These are phyloP conservation scores for Monosporascus cannonballus DNA, from an alignment of 2,329 filamentous ascomycete genomes.

Conservation along the genomic window DNA sequence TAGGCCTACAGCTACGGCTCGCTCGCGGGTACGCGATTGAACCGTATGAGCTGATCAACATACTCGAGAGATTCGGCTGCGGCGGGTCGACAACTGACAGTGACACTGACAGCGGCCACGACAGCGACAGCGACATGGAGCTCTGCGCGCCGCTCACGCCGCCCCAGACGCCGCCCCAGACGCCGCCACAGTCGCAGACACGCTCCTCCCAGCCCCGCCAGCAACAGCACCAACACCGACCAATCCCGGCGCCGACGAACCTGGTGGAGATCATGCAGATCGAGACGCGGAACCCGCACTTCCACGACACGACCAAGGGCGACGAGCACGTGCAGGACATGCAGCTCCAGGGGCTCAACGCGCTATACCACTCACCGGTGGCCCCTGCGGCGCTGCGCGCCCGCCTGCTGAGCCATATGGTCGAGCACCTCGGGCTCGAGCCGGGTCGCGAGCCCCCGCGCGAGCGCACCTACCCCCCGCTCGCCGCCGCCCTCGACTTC, in stretches of 20 bases:
- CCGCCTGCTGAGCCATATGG: conserved; percentile 3
- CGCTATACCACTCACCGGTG: conserved; percentile 20
- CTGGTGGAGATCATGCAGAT: conserved; percentile 23
- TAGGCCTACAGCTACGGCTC: conserved; percentile 26
- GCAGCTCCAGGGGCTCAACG: conserved; percentile 23
- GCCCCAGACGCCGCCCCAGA: neutral
- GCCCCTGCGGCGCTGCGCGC: conserved; percentile 2
- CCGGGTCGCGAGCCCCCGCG: neutral
- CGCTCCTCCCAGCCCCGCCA: neutral
- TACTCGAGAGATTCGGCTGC: conserved; percentile 17
- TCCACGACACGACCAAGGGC: conserved; percentile 24
- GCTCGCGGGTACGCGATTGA: conserved; percentile 28
- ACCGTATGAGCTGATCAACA: conserved; percentile 26
- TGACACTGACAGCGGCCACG: neutral
- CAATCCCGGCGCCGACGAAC: neutral
- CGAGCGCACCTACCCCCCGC: conserved; percentile 4
- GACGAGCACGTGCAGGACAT: conserved; percentile 22
- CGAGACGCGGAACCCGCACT: conserved; percentile 25
- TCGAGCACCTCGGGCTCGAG: neutral
- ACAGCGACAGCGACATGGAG: neutral
- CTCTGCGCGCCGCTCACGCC: neutral
- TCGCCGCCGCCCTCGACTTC: neutral
- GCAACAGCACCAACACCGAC: neutral
- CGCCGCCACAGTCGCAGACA: neutral
- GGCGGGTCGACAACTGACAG: neutral